Base-by-base conservation (phyloP, 257 asterid species). In the Nicotiana knightiana region DNA sequence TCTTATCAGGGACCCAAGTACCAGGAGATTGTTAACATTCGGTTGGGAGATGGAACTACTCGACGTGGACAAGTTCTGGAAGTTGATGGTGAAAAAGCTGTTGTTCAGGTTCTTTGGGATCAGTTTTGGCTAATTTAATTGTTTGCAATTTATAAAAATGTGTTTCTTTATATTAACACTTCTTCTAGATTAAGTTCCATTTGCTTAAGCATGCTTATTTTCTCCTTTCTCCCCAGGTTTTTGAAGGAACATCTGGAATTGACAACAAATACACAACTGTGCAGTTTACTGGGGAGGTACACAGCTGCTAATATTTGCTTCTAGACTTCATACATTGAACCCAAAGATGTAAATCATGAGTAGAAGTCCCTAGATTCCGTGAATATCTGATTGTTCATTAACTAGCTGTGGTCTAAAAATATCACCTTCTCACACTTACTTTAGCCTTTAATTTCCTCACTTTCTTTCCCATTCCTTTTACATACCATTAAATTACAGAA, bases 1-100 rank as follows among this genome's bases (percentile, higher is more conserved):
- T 61, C 80, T 87, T 51, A 85, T 80, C 92, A 96, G 99, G 99
- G 98, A 87, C 99, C 99, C 67, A 96, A 94, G 92, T 95, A 90
- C 89, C 95, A 93, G 82, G 99, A 95, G 85, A 93, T 95, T 90
- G 99, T 95, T 70, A 95, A 95, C 88, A 95, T 95, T 85, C 99
- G 99, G 82, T 88, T 95, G 77, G 99, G 98, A 86, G 97, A 95
- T 90, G 99, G 99, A 85, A 89, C 97, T 82, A 93, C 93, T 73
- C 89, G 99, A 21, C 99, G 99, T 92, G 99, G 99, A 75, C 99
- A 95, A 85, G 98, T 95, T 76, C 79, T 95, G 91, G 99, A 95
- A 87, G 99, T 95, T 65, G 99, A 95, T 89, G 99, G 98, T 76
- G 99, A 95, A 86, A 95, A 93, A 86, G 99, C 99, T 79, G 98